Base-by-base conservation (phyloP, 345 rosid species). In the Salix viminalis region DNA sequence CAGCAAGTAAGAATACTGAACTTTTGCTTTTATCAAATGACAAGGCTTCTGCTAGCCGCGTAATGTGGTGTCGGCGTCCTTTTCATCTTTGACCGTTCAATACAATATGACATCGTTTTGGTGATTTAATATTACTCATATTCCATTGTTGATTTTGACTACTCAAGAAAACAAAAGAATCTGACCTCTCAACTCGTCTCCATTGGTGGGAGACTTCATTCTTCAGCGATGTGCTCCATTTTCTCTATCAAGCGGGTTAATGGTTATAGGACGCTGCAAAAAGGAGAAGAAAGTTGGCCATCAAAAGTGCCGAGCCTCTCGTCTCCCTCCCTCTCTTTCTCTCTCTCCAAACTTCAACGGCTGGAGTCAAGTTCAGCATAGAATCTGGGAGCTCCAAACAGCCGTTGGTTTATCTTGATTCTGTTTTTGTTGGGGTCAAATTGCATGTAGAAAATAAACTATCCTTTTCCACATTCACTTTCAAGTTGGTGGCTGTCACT, bases 31-130 rank as follows among this genome's bases (percentile, higher is more conserved):
- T n/a, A 56, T 21, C 5, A n/a, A 69, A 65, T 6, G 39, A 30
- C 21, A 68, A 4, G 9, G 71, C 71, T 37, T 67, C 70, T 16
- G 70, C 23, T 67, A 37, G 70, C 70, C 70, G 70, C 70, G 24
- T 67, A 67, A 67, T 21, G 50, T 67, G 50, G 7, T 3, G 1
- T 67, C 37, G 4, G 2, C 19, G 37, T 8, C 39, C 44, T 36
- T 67, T 67, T 37, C 18, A 10, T 36, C 21, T 18, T 67, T 18
- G 39, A 28, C n/a, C 0, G 18, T 2, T 34, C 15, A 30, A 28
- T 65, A 52, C 3, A 52, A 19, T 19, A 52, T 16, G 19, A 7
- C n/a, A 52, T 19, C 10, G 58, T 65, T 32, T 65, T 65, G 21
- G 21, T 34, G 0, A 18, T 52, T 52, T 19, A 52, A 52, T 19